A percentile compares a stretch with the other conserved stretches of the same genome.
Conservation (phyloP, 164 flowering plant genomes). For the Aristolochia californica region DNA sequence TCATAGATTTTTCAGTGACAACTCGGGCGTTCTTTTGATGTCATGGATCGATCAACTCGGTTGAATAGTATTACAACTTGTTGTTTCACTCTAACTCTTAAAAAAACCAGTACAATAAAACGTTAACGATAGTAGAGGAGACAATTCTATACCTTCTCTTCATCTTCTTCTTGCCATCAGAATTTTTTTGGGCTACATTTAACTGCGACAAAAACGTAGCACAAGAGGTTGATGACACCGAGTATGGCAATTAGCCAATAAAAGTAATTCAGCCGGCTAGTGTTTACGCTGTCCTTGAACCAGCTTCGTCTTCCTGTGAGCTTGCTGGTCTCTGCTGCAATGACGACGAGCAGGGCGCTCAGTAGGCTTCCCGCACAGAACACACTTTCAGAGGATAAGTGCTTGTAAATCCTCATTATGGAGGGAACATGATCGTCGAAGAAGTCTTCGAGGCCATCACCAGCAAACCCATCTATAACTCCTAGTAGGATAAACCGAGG, state of each 20-base stretch:
- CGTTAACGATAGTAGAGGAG: too few species aligned
- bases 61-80: too few species aligned
- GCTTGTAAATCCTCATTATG: slow-evolving; percentile 9
- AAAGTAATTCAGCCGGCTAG: slow-evolving; percentile 16
- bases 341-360: slow-evolving; percentile 8
- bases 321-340: slow-evolving; percentile 6
- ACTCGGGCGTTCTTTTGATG: too few species aligned
- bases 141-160: too few species aligned
- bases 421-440: slow-evolving; percentile 12
- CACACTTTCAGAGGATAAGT: slow-evolving; percentile 10
- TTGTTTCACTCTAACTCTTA: too few species aligned
- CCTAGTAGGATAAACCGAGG: slow-evolving; percentile 18
- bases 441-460: slow-evolving; percentile 13
- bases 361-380: slow-evolving; percentile 13
- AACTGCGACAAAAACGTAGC: slow-evolving; percentile 3
- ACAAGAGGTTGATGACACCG: slow-evolving; percentile 9
- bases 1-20: too few species aligned
- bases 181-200: background rate
- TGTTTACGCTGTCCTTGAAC: slow-evolving; percentile 12
- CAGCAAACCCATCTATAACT: slow-evolving; percentile 13
- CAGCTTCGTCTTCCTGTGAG: slow-evolving; percentile 12
- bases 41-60: too few species aligned
- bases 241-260: slow-evolving; percentile 9
- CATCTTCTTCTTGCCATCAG: background rate
- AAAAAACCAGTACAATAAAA: too few species aligned